phyloP scores from a whole-genome alignment of 176 grass and related monocot genomes.

The maize (Zea mays) region DNA sequence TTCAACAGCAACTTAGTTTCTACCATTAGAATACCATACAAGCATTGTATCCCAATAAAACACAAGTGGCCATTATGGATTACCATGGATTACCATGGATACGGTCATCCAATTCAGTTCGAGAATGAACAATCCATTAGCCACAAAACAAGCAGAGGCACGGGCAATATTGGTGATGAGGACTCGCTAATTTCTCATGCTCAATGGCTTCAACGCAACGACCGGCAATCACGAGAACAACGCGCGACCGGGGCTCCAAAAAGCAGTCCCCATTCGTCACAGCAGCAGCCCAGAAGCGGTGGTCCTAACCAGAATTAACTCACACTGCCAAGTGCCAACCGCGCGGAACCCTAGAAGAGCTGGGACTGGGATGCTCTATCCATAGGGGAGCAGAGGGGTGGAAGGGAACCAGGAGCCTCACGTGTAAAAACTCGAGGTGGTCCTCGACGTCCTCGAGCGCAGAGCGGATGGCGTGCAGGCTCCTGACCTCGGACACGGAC shows the following conservation, averaged over 20 bases:
- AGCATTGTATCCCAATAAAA: neutral
- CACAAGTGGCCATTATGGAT: neutral
- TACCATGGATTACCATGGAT: neutral
- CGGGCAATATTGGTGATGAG: neutral
- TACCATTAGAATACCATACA: constrained; percentile 11
- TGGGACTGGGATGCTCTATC: neutral
- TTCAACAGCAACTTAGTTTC: neutral
- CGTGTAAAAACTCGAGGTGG: constrained; percentile 86
- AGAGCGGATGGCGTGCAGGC: constrained; percentile 78
- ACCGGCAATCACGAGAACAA: constrained; percentile 31
- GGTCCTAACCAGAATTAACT: constrained; percentile 16
- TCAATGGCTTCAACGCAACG: neutral
- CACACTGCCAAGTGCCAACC: neutral
- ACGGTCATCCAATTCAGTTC: neutral
- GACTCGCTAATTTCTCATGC: neutral
- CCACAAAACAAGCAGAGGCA: neutral
- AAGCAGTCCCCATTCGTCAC: neutral
- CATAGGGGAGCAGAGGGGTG: neutral
- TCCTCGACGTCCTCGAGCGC: constrained; percentile 90
- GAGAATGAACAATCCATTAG: neutral
- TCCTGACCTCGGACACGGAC: constrained; percentile 69
- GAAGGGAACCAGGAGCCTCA: constrained; percentile 28
- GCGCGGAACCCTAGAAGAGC: constrained; percentile 32
- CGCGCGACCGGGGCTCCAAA: neutral
- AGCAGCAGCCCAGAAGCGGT: neutral